phyloP scores from a whole-genome alignment of 768 basidiomycete species.

The Cubamyces lactineus region DNA sequence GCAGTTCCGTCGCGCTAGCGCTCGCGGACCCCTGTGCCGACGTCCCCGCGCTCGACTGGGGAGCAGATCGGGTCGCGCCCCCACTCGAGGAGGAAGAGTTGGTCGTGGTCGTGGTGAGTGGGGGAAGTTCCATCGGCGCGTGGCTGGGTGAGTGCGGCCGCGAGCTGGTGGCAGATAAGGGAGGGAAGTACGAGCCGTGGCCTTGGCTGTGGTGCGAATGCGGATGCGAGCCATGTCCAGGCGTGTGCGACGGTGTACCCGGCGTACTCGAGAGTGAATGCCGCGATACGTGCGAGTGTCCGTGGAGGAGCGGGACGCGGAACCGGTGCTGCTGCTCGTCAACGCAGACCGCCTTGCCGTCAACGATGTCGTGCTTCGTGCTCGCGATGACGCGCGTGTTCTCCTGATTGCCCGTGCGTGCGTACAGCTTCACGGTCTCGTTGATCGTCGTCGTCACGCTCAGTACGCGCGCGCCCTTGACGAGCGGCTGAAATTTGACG shows the following conservation, averaged over 20 bases:
- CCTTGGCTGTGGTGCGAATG: not conserved
- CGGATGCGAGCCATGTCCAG: constrained; percentile 5
- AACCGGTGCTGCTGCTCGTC: constrained; percentile 36
- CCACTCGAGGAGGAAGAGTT: constrained; percentile 29
- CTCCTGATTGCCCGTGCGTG: constrained; percentile 59
- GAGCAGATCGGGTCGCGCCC: constrained; percentile 3
- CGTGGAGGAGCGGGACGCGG: constrained; percentile 30
- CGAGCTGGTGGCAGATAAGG: constrained; percentile 9
- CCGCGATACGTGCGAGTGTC: constrained; percentile 17
- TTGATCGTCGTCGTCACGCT: constrained; percentile 69
- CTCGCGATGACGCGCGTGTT: constrained; percentile 62
- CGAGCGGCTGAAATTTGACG: constrained; percentile 85
- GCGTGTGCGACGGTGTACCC: constrained; percentile 22
- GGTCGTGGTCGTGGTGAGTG: constrained; percentile 32
- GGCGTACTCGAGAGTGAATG: constrained; percentile 11
- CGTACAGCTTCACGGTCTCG: constrained; percentile 70
- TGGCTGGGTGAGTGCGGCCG: constrained; percentile 21
- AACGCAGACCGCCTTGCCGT: constrained; percentile 51
- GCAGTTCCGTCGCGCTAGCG: constrained; percentile 12
- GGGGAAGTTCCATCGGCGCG: constrained; percentile 28
- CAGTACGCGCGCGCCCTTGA: constrained; percentile 79
- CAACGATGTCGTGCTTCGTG: constrained; percentile 67
- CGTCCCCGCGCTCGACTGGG: not conserved
- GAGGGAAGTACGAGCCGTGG: constrained; percentile 25
- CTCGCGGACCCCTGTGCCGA: constrained; percentile 13